Percentiles rank a stretch among this genome's conserved stretches.
phyloP scores from a whole-genome alignment of 768 basidiomycete species.

The Macrolepiota fuliginosa region DNA sequence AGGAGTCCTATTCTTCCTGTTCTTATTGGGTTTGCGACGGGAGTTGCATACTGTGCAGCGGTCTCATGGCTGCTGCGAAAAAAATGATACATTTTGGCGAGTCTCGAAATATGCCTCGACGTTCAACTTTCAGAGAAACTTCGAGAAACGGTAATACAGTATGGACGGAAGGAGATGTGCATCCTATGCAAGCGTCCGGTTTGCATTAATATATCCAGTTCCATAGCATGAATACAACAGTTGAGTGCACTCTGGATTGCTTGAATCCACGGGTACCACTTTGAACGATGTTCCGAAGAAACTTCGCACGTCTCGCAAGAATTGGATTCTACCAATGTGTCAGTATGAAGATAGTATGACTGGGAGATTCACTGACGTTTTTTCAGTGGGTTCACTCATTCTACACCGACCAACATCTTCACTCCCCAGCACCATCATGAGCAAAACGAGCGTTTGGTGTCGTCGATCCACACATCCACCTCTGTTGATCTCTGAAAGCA shows the following conservation, averaged over 20 bases:
- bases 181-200: conserved; percentile 67
- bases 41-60: not conserved
- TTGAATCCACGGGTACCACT: conserved; percentile 60
- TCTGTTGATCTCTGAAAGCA: conserved; percentile 73
- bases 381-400: conserved; percentile 78
- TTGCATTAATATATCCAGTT: conserved; percentile 87
- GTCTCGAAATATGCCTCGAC: not conserved
- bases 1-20: conserved; percentile 1
- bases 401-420: conserved; percentile 93
- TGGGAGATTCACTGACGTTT: conserved; percentile 58
- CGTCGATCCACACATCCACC: conserved; percentile 92
- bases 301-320: conserved; percentile 75
- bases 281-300: conserved; percentile 96
- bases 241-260: conserved; percentile 51
- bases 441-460: conserved; percentile 81
- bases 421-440: conserved; percentile 95
- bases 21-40: conserved; percentile 3
- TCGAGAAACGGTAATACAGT: not conserved
- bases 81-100: not conserved
- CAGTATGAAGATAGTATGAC: not conserved
- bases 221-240: conserved; percentile 90
- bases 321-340: conserved; percentile 68
- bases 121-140: not conserved
- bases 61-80: conserved; percentile 3
- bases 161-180: not conserved